Evolutionary conservation across 768 basidiomycete genomes (phyloP).

Genomic region (Terana coerulea): DNA sequence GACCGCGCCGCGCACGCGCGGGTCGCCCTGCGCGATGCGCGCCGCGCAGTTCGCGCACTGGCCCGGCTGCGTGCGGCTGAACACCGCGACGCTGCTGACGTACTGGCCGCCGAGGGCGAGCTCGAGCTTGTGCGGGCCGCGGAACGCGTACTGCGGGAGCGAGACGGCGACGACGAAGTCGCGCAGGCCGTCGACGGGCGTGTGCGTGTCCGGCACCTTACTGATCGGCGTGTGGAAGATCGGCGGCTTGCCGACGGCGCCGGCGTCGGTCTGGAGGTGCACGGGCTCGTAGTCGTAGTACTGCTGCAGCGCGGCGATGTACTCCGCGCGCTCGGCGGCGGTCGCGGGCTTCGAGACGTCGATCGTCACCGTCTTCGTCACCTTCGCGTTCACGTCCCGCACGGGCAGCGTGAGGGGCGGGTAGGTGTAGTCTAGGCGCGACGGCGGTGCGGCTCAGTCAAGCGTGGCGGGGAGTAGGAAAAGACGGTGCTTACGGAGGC

Average conservation of each 20-base stretch:
- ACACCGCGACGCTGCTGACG: not conserved
- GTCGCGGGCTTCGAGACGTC: slow-evolving; percentile 5
- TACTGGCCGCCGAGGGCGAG: not conserved
- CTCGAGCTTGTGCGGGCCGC: not conserved
- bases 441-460: not conserved
- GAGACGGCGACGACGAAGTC: slow-evolving; percentile 1
- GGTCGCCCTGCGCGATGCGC: not conserved
- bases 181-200: not conserved
- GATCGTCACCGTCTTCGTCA: not conserved
- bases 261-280: not conserved
- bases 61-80: not conserved
- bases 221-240: not conserved
- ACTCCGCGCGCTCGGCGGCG: not conserved
- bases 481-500: not conserved
- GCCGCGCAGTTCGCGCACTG: not conserved
- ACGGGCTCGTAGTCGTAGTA: not conserved
- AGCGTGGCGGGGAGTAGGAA: not conserved
- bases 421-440: not conserved
- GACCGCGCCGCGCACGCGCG: not conserved
- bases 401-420: not conserved
- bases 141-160: slow-evolving; percentile 3
- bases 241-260: not conserved
- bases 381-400: not conserved
- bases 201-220: not conserved
- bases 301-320: slow-evolving; percentile 5